Evolutionary conservation across 192 early-diverging fungal species (phyloP), one percentile per base, ranked within the genome.

Genomic region (Helicostylum pulchrum): DNA sequence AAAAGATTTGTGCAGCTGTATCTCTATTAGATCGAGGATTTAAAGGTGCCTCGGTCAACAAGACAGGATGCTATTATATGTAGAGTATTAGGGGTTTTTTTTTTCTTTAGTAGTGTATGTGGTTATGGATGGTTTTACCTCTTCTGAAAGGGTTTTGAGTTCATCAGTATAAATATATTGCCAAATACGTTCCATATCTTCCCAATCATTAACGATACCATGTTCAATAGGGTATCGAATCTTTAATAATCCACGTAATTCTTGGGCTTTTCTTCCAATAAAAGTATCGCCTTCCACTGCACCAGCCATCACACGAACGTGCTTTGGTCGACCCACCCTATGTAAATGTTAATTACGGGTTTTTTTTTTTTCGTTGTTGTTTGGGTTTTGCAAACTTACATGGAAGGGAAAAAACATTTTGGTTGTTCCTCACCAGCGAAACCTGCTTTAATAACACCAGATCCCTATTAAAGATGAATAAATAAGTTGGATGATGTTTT

Each of bases 161-260:
- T 99, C 97, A 62, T 99, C 95, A 51, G 85, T 86, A 77, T 99
- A 99, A 48, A 99, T 88, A 71, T 95, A 90, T 66, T 94, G 87
- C 97, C 97, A 99, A 57, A 99, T 96, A 61, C 85, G 80, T 77
- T 99, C 97, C 96, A 99, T 98, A 73, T 99, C 97, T 55, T 90
- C 90, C 97, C 97, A 99, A 79, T 98, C 91, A 23, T 88, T 93
- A 17, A 99, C 93, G 64, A 99, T 86, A 20, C 97, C 97, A 68
- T 99, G 95, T 77, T 97, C 91, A 73, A 99, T 89, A 31, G 97
- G 97, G 62, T 99, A 98, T 75, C 83, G 90, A 71, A 99, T 90
- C 64, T 87, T 87, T 49, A 99, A 80, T 39, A 99, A 77, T n/a
- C 97, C 97, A 17, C 97, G 85, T 21, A 96, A 78, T 67, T 98